Percentiles rank a stretch among this genome's conserved stretches.
phyloP scores from a whole-genome alignment of 2,329 filamentous ascomycete species.

The Thielaviopsis musarum region DNA sequence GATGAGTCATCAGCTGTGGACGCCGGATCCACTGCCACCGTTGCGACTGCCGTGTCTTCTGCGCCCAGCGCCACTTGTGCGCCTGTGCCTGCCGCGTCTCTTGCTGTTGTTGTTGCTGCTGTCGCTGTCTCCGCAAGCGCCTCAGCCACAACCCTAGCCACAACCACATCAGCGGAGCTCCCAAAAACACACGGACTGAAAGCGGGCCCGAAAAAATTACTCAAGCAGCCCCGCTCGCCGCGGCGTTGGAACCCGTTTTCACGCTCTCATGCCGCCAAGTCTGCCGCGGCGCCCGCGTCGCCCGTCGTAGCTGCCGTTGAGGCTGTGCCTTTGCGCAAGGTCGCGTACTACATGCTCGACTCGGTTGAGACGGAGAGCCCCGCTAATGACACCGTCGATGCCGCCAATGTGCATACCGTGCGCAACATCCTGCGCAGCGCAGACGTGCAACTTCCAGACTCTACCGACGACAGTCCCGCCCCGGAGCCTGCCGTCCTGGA shows the following conservation, averaged over 20 bases:
- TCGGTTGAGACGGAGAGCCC: slow-evolving; percentile 32
- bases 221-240: slow-evolving; percentile 37
- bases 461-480: background rate
- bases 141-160: background rate
- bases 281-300: slow-evolving; percentile 20
- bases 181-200: background rate
- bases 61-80: background rate
- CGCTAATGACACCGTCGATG: background rate
- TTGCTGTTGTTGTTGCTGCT: too few relatives aligned
- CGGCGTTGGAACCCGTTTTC: slow-evolving; percentile 49
- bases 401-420: background rate
- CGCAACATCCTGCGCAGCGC: slow-evolving; percentile 2
- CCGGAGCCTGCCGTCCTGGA: background rate
- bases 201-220: slow-evolving; percentile 32
- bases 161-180: background rate
- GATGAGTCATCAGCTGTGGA: slow-evolving; percentile 29
- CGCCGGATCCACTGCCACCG: background rate
- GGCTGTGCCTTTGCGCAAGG: slow-evolving; percentile 28
- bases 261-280: slow-evolving; percentile 29
- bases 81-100: background rate
- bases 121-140: too few relatives aligned
- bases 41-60: background rate
- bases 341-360: slow-evolving; percentile 46
- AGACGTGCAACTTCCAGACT: background rate
- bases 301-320: slow-evolving; percentile 32